These are phyloP conservation scores for Nannizziopsis arthrosporioides DNA, from an alignment of 2,329 filamentous ascomycete genomes.

Conservation along the genomic window DNA sequence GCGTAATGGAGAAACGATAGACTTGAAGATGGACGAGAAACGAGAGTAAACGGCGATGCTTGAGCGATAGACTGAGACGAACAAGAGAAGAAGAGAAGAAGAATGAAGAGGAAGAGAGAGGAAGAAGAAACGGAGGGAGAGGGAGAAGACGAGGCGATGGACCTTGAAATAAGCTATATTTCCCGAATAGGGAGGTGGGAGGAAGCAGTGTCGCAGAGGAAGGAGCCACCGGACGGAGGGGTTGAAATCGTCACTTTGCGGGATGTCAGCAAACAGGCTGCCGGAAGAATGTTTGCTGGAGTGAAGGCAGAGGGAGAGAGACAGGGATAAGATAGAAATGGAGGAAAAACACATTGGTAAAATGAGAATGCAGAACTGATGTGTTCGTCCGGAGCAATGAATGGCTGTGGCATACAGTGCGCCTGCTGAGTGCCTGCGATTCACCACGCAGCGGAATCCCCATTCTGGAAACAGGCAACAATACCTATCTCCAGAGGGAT, in stretches of 20 bases:
- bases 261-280: constrained; percentile 2
- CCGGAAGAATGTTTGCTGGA: not conserved
- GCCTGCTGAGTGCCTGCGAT: too few relatives aligned
- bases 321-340: not conserved
- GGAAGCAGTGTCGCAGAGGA: too few relatives aligned
- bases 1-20: constrained; percentile 7
- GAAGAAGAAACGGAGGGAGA: not conserved
- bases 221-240: not conserved
- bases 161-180: not conserved
- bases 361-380: too few relatives aligned
- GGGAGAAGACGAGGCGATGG: not conserved
- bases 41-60: constrained; percentile 16
- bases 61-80: constrained; percentile 5
- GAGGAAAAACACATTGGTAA: not conserved
- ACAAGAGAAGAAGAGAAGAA: constrained; percentile 15
- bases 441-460: too few relatives aligned
- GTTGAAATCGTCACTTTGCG: constrained; percentile 1
- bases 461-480: too few relatives aligned
- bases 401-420: not conserved
- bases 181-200: not conserved
- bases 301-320: not conserved
- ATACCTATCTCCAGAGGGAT: too few relatives aligned
- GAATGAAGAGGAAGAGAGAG: not conserved
- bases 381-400: too few relatives aligned
- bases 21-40: constrained; percentile 9